phyloP scores from a whole-genome alignment of 345 rosid species.

The Camelina sativa region DNA sequence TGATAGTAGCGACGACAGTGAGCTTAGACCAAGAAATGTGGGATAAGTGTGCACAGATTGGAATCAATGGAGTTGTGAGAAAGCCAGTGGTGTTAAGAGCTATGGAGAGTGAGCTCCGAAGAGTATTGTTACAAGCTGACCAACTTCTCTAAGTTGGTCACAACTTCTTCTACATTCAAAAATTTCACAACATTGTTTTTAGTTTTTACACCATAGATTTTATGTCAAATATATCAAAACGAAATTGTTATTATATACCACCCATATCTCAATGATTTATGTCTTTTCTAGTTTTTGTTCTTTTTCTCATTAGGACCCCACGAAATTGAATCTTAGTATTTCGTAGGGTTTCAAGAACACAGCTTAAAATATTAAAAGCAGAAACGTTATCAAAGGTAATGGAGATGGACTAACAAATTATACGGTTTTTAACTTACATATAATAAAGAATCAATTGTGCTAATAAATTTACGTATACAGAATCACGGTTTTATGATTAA shows the following conservation, averaged over 20 bases:
- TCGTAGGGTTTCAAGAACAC: constrained; percentile 18
- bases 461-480: not conserved
- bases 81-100: constrained; percentile 75
- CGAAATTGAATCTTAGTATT: constrained; percentile 23
- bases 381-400: not conserved
- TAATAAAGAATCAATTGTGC: not conserved
- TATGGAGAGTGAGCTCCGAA: constrained; percentile 70
- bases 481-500: not conserved
- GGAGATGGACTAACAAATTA: not conserved
- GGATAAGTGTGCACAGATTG: constrained; percentile 69
- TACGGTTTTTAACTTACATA: no score
- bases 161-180: constrained; percentile 6
- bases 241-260: constrained; percentile 19
- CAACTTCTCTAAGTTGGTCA: constrained; percentile 44
- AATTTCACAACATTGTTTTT: constrained; percentile 19
- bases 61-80: constrained; percentile 79
- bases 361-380: not conserved
- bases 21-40: constrained; percentile 60
- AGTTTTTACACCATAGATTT: constrained; percentile 28
- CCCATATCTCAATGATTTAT: constrained; percentile 12
- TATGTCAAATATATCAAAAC: constrained; percentile 21
- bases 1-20: constrained; percentile 69
- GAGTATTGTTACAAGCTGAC: constrained; percentile 64
- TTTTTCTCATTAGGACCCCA: constrained; percentile 12
- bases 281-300: constrained; percentile 10